Evolutionary conservation across 805 yeast genomes (phyloP), one percentile per base, ranked within the genome.

Genomic region (Isabelozyma rhagii): DNA sequence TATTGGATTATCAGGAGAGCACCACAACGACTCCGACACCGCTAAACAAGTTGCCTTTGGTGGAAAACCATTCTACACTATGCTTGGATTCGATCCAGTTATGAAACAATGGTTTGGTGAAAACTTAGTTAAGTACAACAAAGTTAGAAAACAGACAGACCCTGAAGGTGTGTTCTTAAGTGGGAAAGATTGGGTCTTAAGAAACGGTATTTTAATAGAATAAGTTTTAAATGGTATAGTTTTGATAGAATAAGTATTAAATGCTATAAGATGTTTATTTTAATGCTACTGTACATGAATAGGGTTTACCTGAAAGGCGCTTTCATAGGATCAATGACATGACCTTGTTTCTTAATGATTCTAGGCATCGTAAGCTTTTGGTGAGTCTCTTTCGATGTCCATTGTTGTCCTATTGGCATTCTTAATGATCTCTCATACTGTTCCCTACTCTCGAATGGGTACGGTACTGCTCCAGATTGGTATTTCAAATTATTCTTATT

Each of bases 351-450:
- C 45, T 89, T 85, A 53, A 89, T 77, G 40, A 94, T 85, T 60
- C 88, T 80, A 41, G 99, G 98, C 83, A 88, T 91, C 45, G 94
- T 89, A 57, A 89, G 74, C 63, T 83, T 83, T 73, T 91, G 96
- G 73, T 88, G 94, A 3, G 96, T 83, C 48, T 83, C 86, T 63
- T 89, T 83, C 6, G 96, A 82, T 8, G 93, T 84, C 98, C 98
- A 94, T 69, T 94, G 97, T 67, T 89, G 96, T 25, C 98, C 98
- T 52, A 94, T 75, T n/a, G 98, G 97, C 90, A 90, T 86, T 63
- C 96, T 81, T 61, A 94, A 75, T 5, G 96, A 84, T 63, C 97
- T 82, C 69, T 94, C 99, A 67, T 94, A 94, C 70, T 94, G 98
- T 64, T 91, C 98, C 64, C 85, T 80, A 52, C 85, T 86, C 71